Percentiles rank a stretch among this genome's conserved stretches.
Conservation (phyloP, 257 asterid genomes). For the Paulownia fortunei region DNA sequence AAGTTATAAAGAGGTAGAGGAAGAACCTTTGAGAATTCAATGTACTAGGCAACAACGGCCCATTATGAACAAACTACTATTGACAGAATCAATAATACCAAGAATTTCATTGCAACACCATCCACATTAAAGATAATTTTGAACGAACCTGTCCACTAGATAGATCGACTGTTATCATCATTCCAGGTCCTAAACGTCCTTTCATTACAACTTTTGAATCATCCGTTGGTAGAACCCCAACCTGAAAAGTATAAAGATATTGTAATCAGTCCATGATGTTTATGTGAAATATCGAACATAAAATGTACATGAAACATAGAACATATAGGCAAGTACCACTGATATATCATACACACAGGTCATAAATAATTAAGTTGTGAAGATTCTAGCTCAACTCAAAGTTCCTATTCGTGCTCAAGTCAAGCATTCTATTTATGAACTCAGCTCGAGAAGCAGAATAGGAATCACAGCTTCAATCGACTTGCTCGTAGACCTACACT, state of each 20-base stretch:
- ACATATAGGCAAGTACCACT: too few species aligned
- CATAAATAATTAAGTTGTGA: too few species aligned
- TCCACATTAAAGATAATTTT: slow-evolving; percentile 13
- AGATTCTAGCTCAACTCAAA: too few species aligned
- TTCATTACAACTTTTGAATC: slow-evolving; percentile 92
- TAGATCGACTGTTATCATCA: slow-evolving; percentile 97
- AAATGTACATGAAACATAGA: too few species aligned
- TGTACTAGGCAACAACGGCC: not conserved
- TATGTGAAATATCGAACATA: slow-evolving; percentile 10
- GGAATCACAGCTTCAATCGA: too few species aligned
- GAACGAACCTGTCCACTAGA: slow-evolving; percentile 82
- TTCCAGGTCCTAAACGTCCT: slow-evolving; percentile 99
- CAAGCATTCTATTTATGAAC: too few species aligned
- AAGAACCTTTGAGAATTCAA: slow-evolving; percentile 15
- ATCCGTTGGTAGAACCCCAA: slow-evolving; percentile 92
- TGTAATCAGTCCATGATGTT: slow-evolving; percentile 24
- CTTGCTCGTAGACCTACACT: too few species aligned
- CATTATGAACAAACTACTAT: not conserved
- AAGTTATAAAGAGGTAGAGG: not conserved
- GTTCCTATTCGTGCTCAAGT: too few species aligned
- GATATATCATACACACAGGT: too few species aligned
- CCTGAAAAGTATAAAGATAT: slow-evolving; percentile 51
- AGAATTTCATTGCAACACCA: slow-evolving; percentile 5
- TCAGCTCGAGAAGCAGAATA: too few species aligned
- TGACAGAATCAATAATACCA: not conserved